phyloP scores from a whole-genome alignment of 371 early-diverging fungal species.

The Rhizopus microsporus region DNA sequence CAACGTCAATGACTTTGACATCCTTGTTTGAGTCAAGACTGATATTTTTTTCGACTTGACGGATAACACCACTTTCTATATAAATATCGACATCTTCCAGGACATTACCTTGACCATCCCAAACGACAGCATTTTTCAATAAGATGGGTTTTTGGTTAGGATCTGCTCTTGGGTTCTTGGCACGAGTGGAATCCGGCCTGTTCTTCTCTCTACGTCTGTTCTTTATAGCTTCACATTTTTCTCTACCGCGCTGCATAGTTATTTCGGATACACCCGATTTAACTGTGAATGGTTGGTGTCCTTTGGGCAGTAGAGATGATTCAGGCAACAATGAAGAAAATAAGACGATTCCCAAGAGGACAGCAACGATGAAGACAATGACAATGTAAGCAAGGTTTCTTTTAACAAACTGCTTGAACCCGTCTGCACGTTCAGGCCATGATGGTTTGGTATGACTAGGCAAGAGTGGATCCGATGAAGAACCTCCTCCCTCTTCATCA shows the following conservation, averaged over 20 bases:
- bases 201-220: conserved; percentile 14
- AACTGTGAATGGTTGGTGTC: neutral
- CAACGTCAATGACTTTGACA: conserved; percentile 57
- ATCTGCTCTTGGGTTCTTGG: conserved; percentile 20
- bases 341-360: conserved; percentile 4
- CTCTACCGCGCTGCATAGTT: conserved; percentile 21
- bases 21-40: conserved; percentile 11
- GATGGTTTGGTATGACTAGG: neutral
- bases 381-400: conserved; percentile 11
- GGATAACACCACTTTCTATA: conserved; percentile 53
- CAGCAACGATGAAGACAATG: neutral
- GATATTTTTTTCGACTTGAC: conserved; percentile 38
- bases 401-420: conserved; percentile 2
- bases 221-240: conserved; percentile 20
- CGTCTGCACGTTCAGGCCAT: conserved; percentile 1
- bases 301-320: conserved; percentile 11
- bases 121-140: conserved; percentile 56
- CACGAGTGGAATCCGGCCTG: neutral
- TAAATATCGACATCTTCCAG: conserved; percentile 52
- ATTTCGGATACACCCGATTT: conserved; percentile 18
- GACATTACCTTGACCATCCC: conserved; percentile 60
- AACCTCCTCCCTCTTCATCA: conserved; percentile 9
- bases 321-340: conserved; percentile 13
- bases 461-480: conserved; percentile 3
- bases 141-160: conserved; percentile 27